Evolutionary conservation across 139 green algal species (phyloP).

Genomic region (Chlorella sp.): DNA sequence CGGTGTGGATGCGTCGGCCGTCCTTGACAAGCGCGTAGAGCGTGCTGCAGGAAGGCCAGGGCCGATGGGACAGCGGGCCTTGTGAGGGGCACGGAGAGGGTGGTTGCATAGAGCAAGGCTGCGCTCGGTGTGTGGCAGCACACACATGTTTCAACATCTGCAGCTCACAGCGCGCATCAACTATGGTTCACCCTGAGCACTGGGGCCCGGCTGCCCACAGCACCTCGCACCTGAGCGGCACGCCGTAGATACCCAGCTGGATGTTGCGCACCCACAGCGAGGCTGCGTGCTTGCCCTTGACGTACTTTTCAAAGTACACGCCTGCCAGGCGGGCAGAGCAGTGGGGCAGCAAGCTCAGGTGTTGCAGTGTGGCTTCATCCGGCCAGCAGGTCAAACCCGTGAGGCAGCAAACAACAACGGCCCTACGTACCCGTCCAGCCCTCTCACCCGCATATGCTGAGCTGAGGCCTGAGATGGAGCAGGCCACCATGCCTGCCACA

Average conservation of each 20-base stretch:
- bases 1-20: slow-evolving; percentile 26
- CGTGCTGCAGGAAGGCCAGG: slow-evolving; percentile 4
- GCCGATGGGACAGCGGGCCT: not conserved
- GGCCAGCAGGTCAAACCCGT: no score
- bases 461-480: slow-evolving; percentile 57
- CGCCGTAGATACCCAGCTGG: slow-evolving; percentile 62
- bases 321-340: slow-evolving; percentile 8
- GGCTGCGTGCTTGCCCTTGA: slow-evolving; percentile 58
- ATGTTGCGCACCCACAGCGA: slow-evolving; percentile 67
- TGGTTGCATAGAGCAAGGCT: no score
- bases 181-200: no score
- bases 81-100: no score
- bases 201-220: no score
- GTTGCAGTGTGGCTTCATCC: no score
- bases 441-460: slow-evolving; percentile 62
- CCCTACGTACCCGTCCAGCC: no score
- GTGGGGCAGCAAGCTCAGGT: not conserved
- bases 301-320: slow-evolving; percentile 74
- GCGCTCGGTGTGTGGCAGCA: no score
- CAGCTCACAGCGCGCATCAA: not conserved
- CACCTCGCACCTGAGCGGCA: slow-evolving; percentile 45
- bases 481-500: slow-evolving; percentile 57
- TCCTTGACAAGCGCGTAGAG: slow-evolving; percentile 54
- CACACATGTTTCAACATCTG: no score
- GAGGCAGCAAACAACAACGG: no score